Conservation (phyloP, 2,329 filamentous ascomycete species). For the Trichoderma sp. region DNA sequence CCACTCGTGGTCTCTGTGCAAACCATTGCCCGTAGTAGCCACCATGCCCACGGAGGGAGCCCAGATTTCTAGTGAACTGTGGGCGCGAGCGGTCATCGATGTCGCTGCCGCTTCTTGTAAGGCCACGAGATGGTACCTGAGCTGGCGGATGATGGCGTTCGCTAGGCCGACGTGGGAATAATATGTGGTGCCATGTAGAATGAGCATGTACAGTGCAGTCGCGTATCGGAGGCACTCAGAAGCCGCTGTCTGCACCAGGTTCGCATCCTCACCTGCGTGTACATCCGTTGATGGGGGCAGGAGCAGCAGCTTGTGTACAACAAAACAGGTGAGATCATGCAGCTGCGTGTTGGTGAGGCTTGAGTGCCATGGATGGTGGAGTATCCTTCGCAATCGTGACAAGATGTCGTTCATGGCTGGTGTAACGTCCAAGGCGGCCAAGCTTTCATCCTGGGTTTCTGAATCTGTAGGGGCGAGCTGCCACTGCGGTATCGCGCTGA, state of each 20-base stretch:
- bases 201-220: constrained; percentile 19
- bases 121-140: background rate
- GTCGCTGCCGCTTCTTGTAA: background rate
- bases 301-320: constrained; percentile 13
- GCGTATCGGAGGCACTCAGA: constrained; percentile 20
- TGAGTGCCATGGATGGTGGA: background rate
- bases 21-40: background rate
- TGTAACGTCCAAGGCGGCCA: background rate
- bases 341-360: constrained; percentile 10
- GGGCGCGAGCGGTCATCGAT: background rate
- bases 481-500: constrained; percentile 15
- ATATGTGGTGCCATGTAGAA: constrained; percentile 19
- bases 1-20: background rate
- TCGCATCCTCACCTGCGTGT: no score
- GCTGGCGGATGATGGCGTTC: constrained; percentile 10
- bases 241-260: no score
- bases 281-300: no score
- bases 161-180: constrained; percentile 19
- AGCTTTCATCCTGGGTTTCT: background rate
- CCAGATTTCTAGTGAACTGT: constrained; percentile 4
- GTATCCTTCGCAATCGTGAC: constrained; percentile 4
- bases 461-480: background rate
- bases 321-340: constrained; percentile 19
- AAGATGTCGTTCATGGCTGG: background rate
- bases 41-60: constrained; percentile 16